Percentiles rank a stretch among this genome's conserved stretches.
phyloP scores from a whole-genome alignment of 2,329 filamentous ascomycete genomes.

The Monosporascus sp. region DNA sequence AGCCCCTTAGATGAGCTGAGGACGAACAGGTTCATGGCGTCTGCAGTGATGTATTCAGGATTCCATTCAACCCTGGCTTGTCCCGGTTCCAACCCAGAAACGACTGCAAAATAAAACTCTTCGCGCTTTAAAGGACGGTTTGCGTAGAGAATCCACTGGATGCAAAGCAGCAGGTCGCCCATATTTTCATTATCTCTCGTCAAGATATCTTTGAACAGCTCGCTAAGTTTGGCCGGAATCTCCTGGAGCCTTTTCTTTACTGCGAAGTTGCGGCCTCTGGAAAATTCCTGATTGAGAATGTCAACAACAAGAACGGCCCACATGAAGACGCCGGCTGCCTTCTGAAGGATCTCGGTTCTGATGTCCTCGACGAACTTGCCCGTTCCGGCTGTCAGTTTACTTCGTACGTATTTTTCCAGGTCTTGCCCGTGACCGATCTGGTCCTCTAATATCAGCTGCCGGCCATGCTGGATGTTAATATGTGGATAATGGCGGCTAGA shows the following conservation, averaged over 20 bases:
- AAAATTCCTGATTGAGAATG: background rate
- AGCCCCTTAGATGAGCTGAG: constrained; percentile 45
- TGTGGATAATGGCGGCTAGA: constrained; percentile 37
- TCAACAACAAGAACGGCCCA: background rate
- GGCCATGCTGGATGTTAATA: constrained; percentile 25
- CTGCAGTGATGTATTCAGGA: constrained; percentile 7
- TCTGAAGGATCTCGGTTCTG: constrained; percentile 24
- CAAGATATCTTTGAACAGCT: constrained; percentile 48
- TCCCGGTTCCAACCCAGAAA: constrained; percentile 17
- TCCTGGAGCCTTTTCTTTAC: constrained; percentile 25
- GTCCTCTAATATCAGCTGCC: constrained; percentile 19
- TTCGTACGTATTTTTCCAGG: constrained; percentile 22
- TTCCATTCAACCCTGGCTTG: constrained; percentile 18
- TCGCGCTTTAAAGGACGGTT: constrained; percentile 33
- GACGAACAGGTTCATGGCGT: constrained; percentile 29
- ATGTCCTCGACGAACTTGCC: constrained; percentile 11
- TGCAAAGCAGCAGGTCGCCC: constrained; percentile 36
- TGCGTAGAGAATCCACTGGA: constrained; percentile 51
- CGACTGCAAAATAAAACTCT: constrained; percentile 41
- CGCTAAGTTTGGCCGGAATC: constrained; percentile 34
- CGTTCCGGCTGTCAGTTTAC: constrained; percentile 20
- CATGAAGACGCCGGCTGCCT: constrained; percentile 29
- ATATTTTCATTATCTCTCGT: constrained; percentile 37
- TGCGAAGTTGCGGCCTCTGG: constrained; percentile 18
- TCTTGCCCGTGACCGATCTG: constrained; percentile 21